phyloP scores from a whole-genome alignment of 768 basidiomycete genomes.

The Serendipita sp. region DNA sequence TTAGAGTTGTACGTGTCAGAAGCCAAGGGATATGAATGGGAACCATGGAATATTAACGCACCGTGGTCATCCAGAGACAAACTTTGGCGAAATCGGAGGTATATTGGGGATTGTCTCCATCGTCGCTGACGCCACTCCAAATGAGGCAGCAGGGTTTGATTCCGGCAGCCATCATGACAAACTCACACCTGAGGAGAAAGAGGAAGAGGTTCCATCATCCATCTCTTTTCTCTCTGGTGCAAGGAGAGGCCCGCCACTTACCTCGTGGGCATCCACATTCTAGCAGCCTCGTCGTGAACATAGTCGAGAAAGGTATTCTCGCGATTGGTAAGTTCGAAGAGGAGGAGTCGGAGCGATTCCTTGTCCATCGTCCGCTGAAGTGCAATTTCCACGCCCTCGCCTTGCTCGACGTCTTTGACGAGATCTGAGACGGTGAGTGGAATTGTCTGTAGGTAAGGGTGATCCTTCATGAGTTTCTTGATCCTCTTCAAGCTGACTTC shows the following conservation, averaged over 20 bases:
- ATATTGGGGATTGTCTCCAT: background rate
- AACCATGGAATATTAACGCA: background rate
- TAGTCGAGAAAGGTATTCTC: background rate
- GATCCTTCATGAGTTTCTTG: background rate
- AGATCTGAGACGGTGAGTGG: background rate
- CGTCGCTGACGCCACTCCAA: constrained; percentile 1
- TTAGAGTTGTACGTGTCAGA: background rate
- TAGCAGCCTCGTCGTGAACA: constrained; percentile 1
- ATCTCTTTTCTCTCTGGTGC: background rate
- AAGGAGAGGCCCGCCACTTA: background rate
- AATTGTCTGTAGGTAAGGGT: background rate
- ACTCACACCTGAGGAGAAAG: background rate
- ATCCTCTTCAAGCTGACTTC: background rate
- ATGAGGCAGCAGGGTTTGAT: background rate
- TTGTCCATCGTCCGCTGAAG: background rate
- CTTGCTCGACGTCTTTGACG: background rate
- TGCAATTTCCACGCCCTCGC: background rate
- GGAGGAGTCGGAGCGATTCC: background rate
- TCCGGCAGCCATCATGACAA: constrained; percentile 1
- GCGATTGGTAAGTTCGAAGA: background rate
- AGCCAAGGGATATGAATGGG: background rate
- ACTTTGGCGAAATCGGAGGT: background rate
- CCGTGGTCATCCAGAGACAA: constrained; percentile 7
- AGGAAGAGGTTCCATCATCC: background rate
- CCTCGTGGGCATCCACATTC: constrained; percentile 4